Evolutionary conservation across 176 grass and related monocot genomes (phyloP).

Genomic region (Secale cereale): DNA sequence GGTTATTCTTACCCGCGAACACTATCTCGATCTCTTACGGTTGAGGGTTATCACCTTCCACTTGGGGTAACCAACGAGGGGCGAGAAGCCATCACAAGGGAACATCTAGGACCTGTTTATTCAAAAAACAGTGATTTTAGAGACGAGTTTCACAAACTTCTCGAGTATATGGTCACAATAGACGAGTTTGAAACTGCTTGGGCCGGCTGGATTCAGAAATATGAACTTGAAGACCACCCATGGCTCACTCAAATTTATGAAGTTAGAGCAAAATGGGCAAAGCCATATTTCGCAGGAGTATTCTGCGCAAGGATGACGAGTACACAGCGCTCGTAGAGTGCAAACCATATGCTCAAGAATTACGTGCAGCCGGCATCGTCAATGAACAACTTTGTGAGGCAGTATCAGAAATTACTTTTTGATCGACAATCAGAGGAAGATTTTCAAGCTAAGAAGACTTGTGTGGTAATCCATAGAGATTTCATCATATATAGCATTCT

Average conservation of each 20-base stretch:
- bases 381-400: background rate
- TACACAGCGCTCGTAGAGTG: background rate
- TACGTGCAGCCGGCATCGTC: background rate
- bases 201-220: background rate
- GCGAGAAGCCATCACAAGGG: too few relatives aligned
- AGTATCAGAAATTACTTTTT: background rate
- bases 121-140: too few relatives aligned
- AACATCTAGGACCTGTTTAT: too few relatives aligned
- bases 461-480: background rate
- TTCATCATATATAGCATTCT: too few relatives aligned
- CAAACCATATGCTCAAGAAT: background rate
- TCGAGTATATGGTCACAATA: background rate
- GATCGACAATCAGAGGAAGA: background rate
- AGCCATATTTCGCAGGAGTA: background rate
- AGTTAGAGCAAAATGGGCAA: background rate
- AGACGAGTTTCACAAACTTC: too few relatives aligned
- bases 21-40: too few relatives aligned
- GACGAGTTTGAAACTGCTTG: background rate
- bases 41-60: too few relatives aligned
- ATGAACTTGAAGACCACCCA: background rate
- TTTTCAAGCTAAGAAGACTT: background rate
- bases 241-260: background rate
- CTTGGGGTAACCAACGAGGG: too few relatives aligned
- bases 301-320: background rate
- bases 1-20: too few relatives aligned